Percentiles rank a stretch among this genome's conserved stretches.
phyloP scores from a whole-genome alignment of 345 rosid species.

The Sisymbrium irio region DNA sequence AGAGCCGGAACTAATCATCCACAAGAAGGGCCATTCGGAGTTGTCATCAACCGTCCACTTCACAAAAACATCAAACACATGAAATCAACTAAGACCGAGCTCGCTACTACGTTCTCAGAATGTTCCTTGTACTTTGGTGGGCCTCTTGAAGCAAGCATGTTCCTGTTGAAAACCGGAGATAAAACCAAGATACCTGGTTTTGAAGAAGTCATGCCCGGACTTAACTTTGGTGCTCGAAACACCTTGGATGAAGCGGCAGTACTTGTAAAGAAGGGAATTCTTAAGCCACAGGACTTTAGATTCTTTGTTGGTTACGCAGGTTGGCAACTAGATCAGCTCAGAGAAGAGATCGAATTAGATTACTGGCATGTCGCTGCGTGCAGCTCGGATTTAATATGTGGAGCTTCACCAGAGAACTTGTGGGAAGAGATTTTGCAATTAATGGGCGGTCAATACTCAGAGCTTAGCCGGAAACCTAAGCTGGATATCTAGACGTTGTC shows the following conservation, averaged over 20 bases:
- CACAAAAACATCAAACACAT: conserved; percentile 71
- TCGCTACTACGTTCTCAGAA: conserved; percentile 76
- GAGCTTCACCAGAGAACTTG: conserved; percentile 53
- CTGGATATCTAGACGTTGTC: conserved; percentile 53
- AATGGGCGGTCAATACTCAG: conserved; percentile 89
- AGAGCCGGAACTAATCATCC: conserved; percentile 82
- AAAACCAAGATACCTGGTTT: conserved; percentile 58
- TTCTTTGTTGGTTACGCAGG: conserved; percentile 91
- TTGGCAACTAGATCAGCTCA: conserved; percentile 89
- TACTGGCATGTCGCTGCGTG: conserved; percentile 86
- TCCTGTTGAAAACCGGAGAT: conserved; percentile 53
- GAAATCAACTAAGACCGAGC: conserved; percentile 68
- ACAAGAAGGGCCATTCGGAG: conserved; percentile 89
- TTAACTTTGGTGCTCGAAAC: conserved; percentile 74
- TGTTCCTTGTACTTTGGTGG: conserved; percentile 89
- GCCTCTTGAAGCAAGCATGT: conserved; percentile 89
- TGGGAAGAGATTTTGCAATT: conserved; percentile 94
- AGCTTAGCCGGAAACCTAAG: conserved; percentile 86
- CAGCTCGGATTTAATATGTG: conserved; percentile 69
- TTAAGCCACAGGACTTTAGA: conserved; percentile 77
- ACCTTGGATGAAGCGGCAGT: conserved; percentile 77
- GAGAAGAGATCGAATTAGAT: conserved; percentile 77
- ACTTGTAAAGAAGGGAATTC: conserved; percentile 67
- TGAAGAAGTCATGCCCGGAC: conserved; percentile 77
- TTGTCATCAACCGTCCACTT: conserved; percentile 84